These are phyloP conservation scores for Lentinula boryana DNA, from an alignment of 768 basidiomycete species.

Conservation along the genomic window DNA sequence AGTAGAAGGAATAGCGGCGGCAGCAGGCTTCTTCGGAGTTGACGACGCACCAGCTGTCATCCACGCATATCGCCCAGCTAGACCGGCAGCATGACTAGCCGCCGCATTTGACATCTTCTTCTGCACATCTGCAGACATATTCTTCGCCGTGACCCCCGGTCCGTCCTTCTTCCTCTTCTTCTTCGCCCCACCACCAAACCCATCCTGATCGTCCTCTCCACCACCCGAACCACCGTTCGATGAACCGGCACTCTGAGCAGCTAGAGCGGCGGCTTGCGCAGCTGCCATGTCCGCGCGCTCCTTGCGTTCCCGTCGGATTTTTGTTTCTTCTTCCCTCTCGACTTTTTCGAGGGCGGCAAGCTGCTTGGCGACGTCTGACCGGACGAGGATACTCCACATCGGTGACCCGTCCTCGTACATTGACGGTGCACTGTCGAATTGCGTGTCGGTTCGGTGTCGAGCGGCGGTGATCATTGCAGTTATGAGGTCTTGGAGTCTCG, in stretches of 20 bases:
- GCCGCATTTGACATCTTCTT: slow-evolving; percentile 92
- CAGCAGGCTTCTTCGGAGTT: slow-evolving; percentile 26
- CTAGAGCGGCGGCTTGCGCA: slow-evolving; percentile 58
- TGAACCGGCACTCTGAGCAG: slow-evolving; percentile 44
- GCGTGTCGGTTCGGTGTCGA: slow-evolving; percentile 63
- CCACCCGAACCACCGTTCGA: slow-evolving; percentile 24
- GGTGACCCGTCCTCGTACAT: slow-evolving; percentile 61
- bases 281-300: slow-evolving; percentile 70
- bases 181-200: slow-evolving; percentile 46
- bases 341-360: slow-evolving; percentile 66
- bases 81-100: slow-evolving; percentile 83
- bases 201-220: slow-evolving; percentile 30
- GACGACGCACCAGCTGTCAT: slow-evolving; percentile 62
- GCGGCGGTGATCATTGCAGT: slow-evolving; percentile 63
- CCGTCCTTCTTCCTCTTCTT: slow-evolving; percentile 85
- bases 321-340: slow-evolving; percentile 81
- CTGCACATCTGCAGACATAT: slow-evolving; percentile 87
- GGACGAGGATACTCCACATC: slow-evolving; percentile 78
- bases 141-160: slow-evolving; percentile 77
- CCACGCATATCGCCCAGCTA: slow-evolving; percentile 82
- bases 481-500: slow-evolving; percentile 66
- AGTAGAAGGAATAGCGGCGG: slow-evolving; percentile 25
- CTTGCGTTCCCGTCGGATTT: slow-evolving; percentile 69
- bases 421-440: slow-evolving; percentile 63
- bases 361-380: slow-evolving; percentile 78